phyloP scores from a whole-genome alignment of 2,329 filamentous ascomycete genomes.

The Sporothrix schenckii region DNA sequence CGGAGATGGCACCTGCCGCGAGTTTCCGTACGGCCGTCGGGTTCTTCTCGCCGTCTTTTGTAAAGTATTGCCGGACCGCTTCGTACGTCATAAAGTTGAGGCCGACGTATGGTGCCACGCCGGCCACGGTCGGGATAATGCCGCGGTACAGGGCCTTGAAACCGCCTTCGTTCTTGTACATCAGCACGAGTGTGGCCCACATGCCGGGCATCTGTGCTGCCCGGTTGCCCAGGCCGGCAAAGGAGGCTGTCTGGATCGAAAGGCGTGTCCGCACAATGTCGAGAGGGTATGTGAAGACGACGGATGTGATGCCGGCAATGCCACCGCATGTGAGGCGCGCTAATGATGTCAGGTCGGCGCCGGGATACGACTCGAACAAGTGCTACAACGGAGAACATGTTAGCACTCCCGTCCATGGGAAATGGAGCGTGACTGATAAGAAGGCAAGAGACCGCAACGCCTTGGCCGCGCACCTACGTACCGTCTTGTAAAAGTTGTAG shows the following conservation, averaged over 20 bases:
- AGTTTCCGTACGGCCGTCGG: slow-evolving; percentile 80
- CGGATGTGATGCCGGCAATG: slow-evolving; percentile 90
- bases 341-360: slow-evolving; percentile 71
- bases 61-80: slow-evolving; percentile 79
- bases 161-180: slow-evolving; percentile 93
- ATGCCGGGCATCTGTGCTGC: slow-evolving; percentile 80
- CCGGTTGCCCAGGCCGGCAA: slow-evolving; percentile 70
- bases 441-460: not conserved
- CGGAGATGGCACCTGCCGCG: slow-evolving; percentile 88
- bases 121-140: slow-evolving; percentile 89
- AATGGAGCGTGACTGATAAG: not conserved
- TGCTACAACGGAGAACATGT: slow-evolving; percentile 44
- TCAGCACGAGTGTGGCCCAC: slow-evolving; percentile 78
- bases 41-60: slow-evolving; percentile 82
- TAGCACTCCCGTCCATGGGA: not conserved
- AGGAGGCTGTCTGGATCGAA: slow-evolving; percentile 97
- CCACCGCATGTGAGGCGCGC: slow-evolving; percentile 87
- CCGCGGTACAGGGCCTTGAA: slow-evolving; percentile 85
- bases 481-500: slow-evolving; percentile 95
- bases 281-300: slow-evolving; percentile 91
- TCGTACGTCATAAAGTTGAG: slow-evolving; percentile 99
- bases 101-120: slow-evolving; percentile 94
- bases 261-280: slow-evolving; percentile 95
- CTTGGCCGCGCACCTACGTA: slow-evolving; percentile 44
- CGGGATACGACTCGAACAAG: slow-evolving; percentile 77